Evolutionary conservation across 805 yeast genomes (phyloP), one percentile per base, ranked within the genome.

Genomic region (Metschnikowia dekortorum): DNA sequence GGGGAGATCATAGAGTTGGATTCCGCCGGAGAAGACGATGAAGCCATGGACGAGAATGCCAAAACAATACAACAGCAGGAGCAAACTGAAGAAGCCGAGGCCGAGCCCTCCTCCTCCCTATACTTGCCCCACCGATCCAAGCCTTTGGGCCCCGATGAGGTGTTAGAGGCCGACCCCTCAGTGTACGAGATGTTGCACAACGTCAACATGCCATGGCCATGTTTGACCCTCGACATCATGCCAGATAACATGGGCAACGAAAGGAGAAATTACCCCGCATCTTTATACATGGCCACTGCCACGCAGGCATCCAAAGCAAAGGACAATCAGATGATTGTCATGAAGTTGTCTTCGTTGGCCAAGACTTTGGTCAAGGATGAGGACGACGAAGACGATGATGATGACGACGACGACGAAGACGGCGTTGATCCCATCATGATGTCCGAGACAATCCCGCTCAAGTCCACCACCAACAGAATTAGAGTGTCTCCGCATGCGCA

Each of bases 121-220:
- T 94, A 88, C 69, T 75, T 94, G 56, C 98, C 99, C 18, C 96
- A 90, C 65, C 79, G 83, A 69, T 85, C 94, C 29, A 83, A 81
- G 61, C 97, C 97, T 6, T 76, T 94, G 58, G 97, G 97, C 1
- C 95, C 96, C 2, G 96, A 89, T 71, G 98, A 94, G 73, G 95
- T 87, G 10, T 76, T 94, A 64, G 97, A 92, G 71, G 96, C 98
- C 1, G 99, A 94, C 70, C 96, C 96, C 41, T 75, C 90, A 7
- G 97, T 92, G 2, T 94, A 94, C 66, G 96, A 92, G 62, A 94
- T 94, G 98, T 73, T 94, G 51, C 99, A 94, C 68, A 88, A 87
- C 61, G 89, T 92, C 52, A 88, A 88, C 67, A 73, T 92, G 68
- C 95, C 96, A 61, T 94, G 98, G 98, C 98, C 99, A 10, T 90